phyloP scores from a whole-genome alignment of 148 eudicot species.

The Cornus kousa region DNA sequence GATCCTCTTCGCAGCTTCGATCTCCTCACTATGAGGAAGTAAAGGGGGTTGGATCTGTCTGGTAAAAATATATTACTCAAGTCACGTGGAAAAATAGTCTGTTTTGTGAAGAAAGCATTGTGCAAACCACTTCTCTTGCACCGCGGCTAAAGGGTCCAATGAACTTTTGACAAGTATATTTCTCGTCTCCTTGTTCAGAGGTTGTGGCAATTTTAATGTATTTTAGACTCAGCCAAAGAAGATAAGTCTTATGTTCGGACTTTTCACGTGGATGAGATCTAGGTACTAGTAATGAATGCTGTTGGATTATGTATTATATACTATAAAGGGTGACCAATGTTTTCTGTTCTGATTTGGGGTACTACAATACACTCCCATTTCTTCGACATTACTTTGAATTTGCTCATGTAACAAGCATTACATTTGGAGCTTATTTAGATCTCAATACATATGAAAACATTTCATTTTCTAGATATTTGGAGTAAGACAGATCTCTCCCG shows the following conservation, averaged over 20 bases:
- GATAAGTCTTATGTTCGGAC: slow-evolving; percentile 1
- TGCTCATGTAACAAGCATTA: too few relatives aligned
- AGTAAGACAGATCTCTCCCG: too few relatives aligned
- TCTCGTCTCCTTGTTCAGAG: background rate
- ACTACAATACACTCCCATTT: too few relatives aligned
- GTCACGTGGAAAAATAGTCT: background rate
- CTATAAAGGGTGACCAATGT: too few relatives aligned
- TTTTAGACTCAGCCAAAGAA: slow-evolving; percentile 18
- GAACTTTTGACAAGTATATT: background rate
- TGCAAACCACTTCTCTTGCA: slow-evolving; percentile 2
- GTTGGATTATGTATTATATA: too few relatives aligned
- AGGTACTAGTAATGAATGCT: background rate
- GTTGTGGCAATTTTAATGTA: slow-evolving; percentile 3
- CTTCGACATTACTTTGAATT: too few relatives aligned
- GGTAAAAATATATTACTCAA: background rate
- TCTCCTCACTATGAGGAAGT: slow-evolving; percentile 78
- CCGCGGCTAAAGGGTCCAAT: background rate
- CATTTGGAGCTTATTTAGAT: too few relatives aligned
- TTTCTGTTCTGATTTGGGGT: too few relatives aligned
- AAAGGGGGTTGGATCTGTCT: slow-evolving; percentile 12
- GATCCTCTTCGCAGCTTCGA: slow-evolving; percentile 91
- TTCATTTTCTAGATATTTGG: too few relatives aligned
- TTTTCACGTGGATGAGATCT: background rate
- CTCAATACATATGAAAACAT: too few relatives aligned
- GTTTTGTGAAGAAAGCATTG: background rate